These are phyloP conservation scores for Pyrenopolyporus hunteri DNA, from an alignment of 495 filamentous ascomycete genomes.

Conservation along the genomic window DNA sequence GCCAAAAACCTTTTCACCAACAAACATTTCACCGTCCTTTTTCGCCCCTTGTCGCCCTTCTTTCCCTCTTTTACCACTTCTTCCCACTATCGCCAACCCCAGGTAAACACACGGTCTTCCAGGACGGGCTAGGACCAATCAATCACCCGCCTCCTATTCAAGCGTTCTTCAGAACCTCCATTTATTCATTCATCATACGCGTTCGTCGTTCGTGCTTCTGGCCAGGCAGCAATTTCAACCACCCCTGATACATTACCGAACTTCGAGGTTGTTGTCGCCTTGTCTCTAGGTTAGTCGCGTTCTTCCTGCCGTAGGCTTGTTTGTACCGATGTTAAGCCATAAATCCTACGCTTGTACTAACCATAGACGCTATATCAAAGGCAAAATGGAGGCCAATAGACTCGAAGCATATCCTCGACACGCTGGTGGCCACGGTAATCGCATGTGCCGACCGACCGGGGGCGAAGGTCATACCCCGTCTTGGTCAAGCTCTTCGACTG, in stretches of 20 bases:
- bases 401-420: slow-evolving; percentile 30
- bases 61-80: not conserved
- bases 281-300: not conserved
- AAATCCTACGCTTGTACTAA: not conserved
- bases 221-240: no score
- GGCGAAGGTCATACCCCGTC: slow-evolving; percentile 20
- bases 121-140: no score
- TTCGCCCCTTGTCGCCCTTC: not conserved
- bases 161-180: no score
- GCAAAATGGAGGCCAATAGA: slow-evolving; percentile 18
- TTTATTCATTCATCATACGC: no score
- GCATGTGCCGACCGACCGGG: slow-evolving; percentile 9
- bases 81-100: not conserved
- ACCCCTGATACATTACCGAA: no score
- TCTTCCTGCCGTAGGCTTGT: no score
- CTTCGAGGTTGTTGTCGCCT: not conserved
- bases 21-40: not conserved
- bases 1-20: not conserved
- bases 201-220: no score
- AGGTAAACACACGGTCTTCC: not conserved
- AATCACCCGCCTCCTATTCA: no score
- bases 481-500: slow-evolving; percentile 28
- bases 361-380: not conserved
- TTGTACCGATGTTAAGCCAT: no score
- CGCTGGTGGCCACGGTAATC: slow-evolving; percentile 10